These are phyloP conservation scores for Pythium sukuiense DNA, from an alignment of 352 stramenopile genomes.

Conservation along the genomic window DNA sequence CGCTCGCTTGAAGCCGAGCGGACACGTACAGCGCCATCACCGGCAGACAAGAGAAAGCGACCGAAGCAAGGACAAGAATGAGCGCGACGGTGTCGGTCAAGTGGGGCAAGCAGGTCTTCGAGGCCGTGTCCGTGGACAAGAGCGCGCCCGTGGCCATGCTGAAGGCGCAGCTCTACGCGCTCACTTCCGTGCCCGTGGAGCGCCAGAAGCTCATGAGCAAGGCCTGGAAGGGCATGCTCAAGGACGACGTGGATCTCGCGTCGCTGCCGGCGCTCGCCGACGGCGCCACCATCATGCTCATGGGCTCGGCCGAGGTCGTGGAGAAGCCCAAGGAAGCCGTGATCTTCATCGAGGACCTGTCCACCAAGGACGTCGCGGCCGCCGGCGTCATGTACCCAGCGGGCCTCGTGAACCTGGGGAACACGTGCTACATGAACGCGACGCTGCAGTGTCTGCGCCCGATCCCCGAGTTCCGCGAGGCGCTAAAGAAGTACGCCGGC, in stretches of 20 bases:
- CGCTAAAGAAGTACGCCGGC: conserved; percentile 60
- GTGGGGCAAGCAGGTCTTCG: conserved; percentile 86
- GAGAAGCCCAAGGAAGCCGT: conserved; percentile 76
- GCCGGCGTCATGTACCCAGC: conserved; percentile 88
- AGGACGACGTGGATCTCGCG: conserved; percentile 74
- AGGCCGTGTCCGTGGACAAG: conserved; percentile 70
- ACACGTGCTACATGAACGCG: conserved; percentile 94
- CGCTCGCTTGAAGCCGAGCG: conserved; percentile 11
- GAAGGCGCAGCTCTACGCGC: conserved; percentile 82
- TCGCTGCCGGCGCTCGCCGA: conserved; percentile 57
- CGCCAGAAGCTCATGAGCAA: conserved; percentile 91
- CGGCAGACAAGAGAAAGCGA: conserved; percentile 13
- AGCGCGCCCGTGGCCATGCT: conserved; percentile 58
- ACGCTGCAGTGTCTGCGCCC: conserved; percentile 93
- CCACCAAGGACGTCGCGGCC: conserved; percentile 75
- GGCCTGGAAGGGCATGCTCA: conserved; percentile 89
- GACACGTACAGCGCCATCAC: neutral
- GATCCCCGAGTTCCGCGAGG: conserved; percentile 88
- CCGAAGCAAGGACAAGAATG: conserved; percentile 19
- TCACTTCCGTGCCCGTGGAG: conserved; percentile 81
- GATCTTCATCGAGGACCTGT: conserved; percentile 89
- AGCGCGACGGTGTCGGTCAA: conserved; percentile 78
- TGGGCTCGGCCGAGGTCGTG: conserved; percentile 93
- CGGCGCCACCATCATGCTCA: conserved; percentile 87
- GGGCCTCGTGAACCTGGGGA: conserved; percentile 92